phyloP scores from a whole-genome alignment of 176 grass and related monocot genomes.

The Musa schizocarpa region DNA sequence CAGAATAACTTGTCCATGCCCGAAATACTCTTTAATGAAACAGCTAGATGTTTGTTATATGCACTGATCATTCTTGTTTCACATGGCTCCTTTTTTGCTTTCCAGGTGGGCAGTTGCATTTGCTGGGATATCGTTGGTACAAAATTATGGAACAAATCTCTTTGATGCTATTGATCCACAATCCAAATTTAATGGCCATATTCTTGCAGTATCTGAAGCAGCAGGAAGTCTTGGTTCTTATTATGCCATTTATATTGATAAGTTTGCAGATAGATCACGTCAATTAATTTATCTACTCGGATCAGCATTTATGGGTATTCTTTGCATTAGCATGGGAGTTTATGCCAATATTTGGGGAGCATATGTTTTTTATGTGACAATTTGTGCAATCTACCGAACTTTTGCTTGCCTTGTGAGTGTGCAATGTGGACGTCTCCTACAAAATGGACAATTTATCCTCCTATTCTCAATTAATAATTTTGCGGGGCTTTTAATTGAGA shows the following conservation, averaged over 20 bases:
- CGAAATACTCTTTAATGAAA: background rate
- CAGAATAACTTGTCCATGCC: background rate
- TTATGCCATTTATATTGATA: constrained; percentile 16
- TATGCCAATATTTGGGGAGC: constrained; percentile 7
- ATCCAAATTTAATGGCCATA: constrained; percentile 13
- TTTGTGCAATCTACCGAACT: constrained; percentile 12
- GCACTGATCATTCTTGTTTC: no score
- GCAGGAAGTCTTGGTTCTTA: constrained; percentile 21
- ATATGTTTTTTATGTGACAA: constrained; percentile 3
- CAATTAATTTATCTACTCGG: constrained; percentile 6
- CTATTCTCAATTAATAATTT: constrained; percentile 18
- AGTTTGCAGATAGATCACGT: background rate
- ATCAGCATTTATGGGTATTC: constrained; percentile 12
- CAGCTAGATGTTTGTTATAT: background rate
- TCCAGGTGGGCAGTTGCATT: constrained; percentile 20
- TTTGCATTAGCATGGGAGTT: constrained; percentile 8
- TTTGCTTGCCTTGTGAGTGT: constrained; percentile 21
- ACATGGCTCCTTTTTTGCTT: background rate
- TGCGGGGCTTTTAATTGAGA: constrained; percentile 13
- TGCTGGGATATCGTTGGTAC: constrained; percentile 14
- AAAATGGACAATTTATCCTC: constrained; percentile 10
- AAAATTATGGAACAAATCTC: constrained; percentile 17
- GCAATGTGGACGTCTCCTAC: constrained; percentile 7
- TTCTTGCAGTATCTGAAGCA: constrained; percentile 16
- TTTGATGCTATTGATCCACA: constrained; percentile 20